phyloP scores from a whole-genome alignment of 2,329 filamentous ascomycete species.

The Nectriaceae sp. region DNA sequence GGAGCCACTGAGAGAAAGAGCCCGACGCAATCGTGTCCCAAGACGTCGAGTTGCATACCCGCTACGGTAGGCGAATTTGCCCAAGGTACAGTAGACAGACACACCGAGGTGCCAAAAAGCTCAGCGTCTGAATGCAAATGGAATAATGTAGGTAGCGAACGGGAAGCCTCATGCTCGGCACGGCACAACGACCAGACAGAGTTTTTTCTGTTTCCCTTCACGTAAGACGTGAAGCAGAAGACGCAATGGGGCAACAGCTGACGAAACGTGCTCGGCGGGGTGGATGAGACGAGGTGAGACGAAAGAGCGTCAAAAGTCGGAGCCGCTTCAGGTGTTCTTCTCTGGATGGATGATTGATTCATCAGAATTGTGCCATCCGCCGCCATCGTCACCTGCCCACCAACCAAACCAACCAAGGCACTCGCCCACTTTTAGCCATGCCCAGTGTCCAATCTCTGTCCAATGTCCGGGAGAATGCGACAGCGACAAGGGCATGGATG shows the following conservation, averaged over 20 bases:
- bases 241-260: not conserved
- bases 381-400: slow-evolving; percentile 19
- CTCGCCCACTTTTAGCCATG: not conserved
- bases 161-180: not conserved
- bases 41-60: not conserved
- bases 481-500: too few species aligned
- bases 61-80: not conserved
- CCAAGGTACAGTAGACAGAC: too few species aligned
- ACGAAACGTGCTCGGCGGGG: slow-evolving; percentile 27
- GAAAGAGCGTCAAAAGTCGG: not conserved
- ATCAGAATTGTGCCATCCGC: slow-evolving; percentile 12
- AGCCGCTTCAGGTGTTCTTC: slow-evolving; percentile 4
- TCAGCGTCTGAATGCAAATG: too few species aligned
- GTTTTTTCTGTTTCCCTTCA: too few species aligned
- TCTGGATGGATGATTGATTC: not conserved
- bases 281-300: slow-evolving; percentile 28
- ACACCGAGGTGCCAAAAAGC: too few species aligned
- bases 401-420: slow-evolving; percentile 7
- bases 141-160: not conserved
- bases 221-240: too few species aligned
- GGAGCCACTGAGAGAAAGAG: too few species aligned
- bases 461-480: too few species aligned
- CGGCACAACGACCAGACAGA: not conserved
- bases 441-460: too few species aligned
- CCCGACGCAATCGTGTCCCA: not conserved